Conservation (phyloP, 163 green algal genomes). For the Scenedesmus sp. region DNA sequence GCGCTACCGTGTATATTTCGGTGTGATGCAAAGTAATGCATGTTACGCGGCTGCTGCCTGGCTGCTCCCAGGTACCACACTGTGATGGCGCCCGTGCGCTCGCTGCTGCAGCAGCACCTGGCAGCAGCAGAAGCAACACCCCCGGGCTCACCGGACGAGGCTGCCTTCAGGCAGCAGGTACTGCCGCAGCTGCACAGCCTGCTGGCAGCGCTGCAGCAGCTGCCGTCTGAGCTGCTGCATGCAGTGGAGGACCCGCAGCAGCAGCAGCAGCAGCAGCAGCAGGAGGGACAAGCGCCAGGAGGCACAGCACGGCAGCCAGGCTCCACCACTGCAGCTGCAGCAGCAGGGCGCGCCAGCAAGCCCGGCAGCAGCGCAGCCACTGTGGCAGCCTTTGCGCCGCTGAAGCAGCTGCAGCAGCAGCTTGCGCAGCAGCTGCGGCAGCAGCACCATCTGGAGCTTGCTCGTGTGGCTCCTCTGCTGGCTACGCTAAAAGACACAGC, state of each 20-base stretch:
- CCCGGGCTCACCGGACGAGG: constrained; percentile 55
- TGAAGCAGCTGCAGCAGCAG: constrained; percentile 43
- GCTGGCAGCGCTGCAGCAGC: constrained; percentile 12
- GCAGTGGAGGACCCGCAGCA: constrained; percentile 23
- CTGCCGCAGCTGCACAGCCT: constrained; percentile 52
- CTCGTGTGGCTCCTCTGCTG: constrained; percentile 42
- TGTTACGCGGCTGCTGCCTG: not conserved
- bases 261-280: not conserved
- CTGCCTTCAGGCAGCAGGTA: constrained; percentile 52
- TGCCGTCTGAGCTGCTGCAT: constrained; percentile 41
- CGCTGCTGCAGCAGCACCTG: constrained; percentile 64
- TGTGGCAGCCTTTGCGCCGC: not conserved
- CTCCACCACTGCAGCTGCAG: not conserved
- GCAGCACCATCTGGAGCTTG: constrained; percentile 15
- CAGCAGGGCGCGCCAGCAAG: not conserved
- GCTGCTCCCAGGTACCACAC: constrained; percentile 57
- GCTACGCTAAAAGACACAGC: constrained; percentile 24
- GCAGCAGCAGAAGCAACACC: constrained; percentile 28
- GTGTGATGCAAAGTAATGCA: too few species aligned
- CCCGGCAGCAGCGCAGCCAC: not conserved
- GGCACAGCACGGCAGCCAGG: not conserved
- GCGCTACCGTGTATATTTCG: too few species aligned
- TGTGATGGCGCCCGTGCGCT: constrained; percentile 68
- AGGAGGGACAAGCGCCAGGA: not conserved
- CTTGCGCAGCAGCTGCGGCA: constrained; percentile 30